These are phyloP conservation scores for Obba rivulosa DNA, from an alignment of 768 basidiomycete genomes.

Conservation along the genomic window DNA sequence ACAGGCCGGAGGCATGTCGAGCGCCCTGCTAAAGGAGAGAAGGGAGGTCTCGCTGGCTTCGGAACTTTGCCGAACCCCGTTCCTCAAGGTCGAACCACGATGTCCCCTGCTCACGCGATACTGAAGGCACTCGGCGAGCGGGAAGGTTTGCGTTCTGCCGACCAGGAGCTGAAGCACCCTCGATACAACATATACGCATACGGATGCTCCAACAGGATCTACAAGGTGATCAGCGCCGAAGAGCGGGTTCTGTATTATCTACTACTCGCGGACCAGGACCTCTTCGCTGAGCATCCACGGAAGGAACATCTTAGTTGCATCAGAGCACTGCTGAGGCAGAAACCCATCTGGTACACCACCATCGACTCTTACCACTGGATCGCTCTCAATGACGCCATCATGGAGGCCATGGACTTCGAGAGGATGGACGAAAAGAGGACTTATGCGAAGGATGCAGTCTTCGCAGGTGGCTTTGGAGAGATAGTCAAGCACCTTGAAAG, in stretches of 20 bases:
- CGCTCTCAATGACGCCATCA: no score
- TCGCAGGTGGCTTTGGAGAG: no score
- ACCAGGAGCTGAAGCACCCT: conserved; percentile 4
- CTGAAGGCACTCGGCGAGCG: background rate
- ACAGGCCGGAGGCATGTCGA: background rate
- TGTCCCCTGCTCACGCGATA: background rate
- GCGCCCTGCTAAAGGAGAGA: background rate
- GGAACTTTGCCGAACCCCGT: no score
- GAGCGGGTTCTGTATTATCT: background rate
- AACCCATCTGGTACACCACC: no score
- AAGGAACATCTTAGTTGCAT: background rate
- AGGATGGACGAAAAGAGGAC: no score
- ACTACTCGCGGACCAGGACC: background rate
- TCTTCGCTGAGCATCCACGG: background rate
- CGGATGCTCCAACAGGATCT: conserved; percentile 16
- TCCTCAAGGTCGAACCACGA: no score
- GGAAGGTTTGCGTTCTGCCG: background rate
- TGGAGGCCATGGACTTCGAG: no score
- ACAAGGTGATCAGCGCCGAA: conserved; percentile 6
- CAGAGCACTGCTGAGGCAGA: no score
- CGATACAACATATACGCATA: conserved; percentile 15
- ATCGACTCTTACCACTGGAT: no score
- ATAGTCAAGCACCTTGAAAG: no score
- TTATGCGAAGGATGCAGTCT: no score
- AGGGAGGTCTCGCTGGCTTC: no score